These are phyloP conservation scores for Penicillium occitanis DNA, from an alignment of 2,329 filamentous ascomycete species.

Conservation along the genomic window DNA sequence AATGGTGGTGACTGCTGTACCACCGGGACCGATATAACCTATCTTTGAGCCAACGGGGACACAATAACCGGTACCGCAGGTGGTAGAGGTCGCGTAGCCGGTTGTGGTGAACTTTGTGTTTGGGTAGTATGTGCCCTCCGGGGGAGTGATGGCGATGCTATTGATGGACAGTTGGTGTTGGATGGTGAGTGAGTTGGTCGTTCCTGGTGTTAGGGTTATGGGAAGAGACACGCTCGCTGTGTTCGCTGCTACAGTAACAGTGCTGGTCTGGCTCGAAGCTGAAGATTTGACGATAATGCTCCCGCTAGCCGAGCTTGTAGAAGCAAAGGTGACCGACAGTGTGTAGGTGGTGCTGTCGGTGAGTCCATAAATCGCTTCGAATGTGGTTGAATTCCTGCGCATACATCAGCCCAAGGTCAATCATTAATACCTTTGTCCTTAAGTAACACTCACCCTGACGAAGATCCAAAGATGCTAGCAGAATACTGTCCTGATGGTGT, in stretches of 20 bases:
- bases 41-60: slow-evolving; percentile 48
- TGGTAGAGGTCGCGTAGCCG: slow-evolving; percentile 36
- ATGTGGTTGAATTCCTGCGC: slow-evolving; percentile 8
- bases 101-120: slow-evolving; percentile 38
- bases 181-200: slow-evolving; percentile 31
- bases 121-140: slow-evolving; percentile 43
- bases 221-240: slow-evolving; percentile 16
- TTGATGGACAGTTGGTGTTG: slow-evolving; percentile 21
- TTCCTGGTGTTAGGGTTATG: slow-evolving; percentile 27
- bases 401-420: neutral
- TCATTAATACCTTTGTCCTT: neutral
- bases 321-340: slow-evolving; percentile 26
- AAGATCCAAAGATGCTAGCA: slow-evolving; percentile 22
- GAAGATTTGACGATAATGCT: neutral
- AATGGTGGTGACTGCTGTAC: slow-evolving; percentile 40
- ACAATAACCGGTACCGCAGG: slow-evolving; percentile 45
- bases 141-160: slow-evolving; percentile 27
- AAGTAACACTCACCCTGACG: slow-evolving; percentile 23
- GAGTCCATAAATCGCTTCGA: slow-evolving; percentile 29
- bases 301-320: slow-evolving; percentile 20
- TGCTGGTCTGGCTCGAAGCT: neutral
- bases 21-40: slow-evolving; percentile 36
- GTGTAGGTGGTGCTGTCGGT: slow-evolving; percentile 31
- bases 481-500: slow-evolving; percentile 27
- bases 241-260: slow-evolving; percentile 19